Evolutionary conservation across 1,139 yeast species (phyloP), one percentile per base, ranked within the genome.

Genomic region (Yamadazyma atmosphaerica): DNA sequence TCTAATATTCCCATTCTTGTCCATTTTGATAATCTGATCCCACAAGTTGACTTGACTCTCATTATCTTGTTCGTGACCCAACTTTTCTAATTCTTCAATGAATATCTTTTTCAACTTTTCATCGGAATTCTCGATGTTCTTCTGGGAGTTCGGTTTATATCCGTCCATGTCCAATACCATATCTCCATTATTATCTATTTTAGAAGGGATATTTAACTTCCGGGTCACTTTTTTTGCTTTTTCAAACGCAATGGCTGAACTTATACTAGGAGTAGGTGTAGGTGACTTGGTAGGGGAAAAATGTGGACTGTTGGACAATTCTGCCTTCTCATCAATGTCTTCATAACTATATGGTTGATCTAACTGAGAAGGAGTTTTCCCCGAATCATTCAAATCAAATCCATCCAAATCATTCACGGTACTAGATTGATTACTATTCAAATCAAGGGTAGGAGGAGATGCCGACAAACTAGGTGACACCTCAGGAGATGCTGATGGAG

Each of bases 131-230:
- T 81, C 81, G 33, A 81, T 76, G 55, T 84, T 87, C 47, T 81
- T 79, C 46, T 70, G 72, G 26, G 85, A 83, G 50, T 84, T 87
- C 24, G 96, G 86, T 62, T 90, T 92, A 64, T 94, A 94, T 18
- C 99, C 99, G 52, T 89, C 95, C 83, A 92, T 87, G 63, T 94
- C 99, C 35, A 94, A 68, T 34, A 90, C 79, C 54, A 94, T 74
- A 56, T 90, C 96, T 10, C 98, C 98, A 53, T 88, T 87, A 47
- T 85, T 83, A 47, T 88, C 95, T 31, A 90, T 77, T 50, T 83
- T 88, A 15, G 95, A 83, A 1, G 98, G 97, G 29, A 92, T 90
- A 51, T 89, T 87, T 49, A 89, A 72, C 54, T 77, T 80, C 48
- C 77, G 73, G 14, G 95, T 83, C 31, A 92, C 70, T 38, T 79